Evolutionary conservation across 805 yeast genomes (phyloP), one percentile per base, ranked within the genome.

Genomic region (Myxozyma mucilagina): DNA sequence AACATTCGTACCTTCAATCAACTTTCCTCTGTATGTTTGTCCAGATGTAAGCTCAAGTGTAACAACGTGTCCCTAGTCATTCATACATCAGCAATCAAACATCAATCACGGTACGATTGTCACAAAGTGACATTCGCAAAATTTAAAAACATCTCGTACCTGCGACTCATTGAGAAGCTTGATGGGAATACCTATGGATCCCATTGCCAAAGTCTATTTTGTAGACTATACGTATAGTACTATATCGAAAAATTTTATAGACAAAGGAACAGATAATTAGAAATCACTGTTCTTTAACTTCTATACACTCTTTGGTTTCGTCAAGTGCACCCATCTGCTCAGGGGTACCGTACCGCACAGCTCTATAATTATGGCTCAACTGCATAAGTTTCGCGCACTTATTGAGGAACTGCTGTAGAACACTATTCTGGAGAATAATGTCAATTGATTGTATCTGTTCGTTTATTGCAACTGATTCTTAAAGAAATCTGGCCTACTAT

Each of bases 151-250:
- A 24, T 24, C 29, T 24, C 79, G 52, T 68, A 78, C 81, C 69
- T 84, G 88, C 8, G 97, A 89, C 75, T 92, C 99, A 71, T 84
- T 88, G 53, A 93, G 79, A 31, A 93, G 85, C 74, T 90, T 87
- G 18, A 91, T 85, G 1, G 98, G 98, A 38, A 90, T 84, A 42
- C 91, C 88, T 62, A 87, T 80, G n/a, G 76, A 60, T 45, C 84
- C 82, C 88, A 85, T 84, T n/a, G 38, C 44, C 39, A 4, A 16
- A 20, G 36, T 10, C 20, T 7, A n/a, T 11, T 10, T 20, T 16
- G n/a, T 39, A 11, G 39, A 4, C 18, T 13, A 8, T 18, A 18
- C 29, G 34, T 44, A 32, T 20, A 4, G 31, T 14, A 44, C 13
- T 44, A 44, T 4, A 14, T 42, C 7, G 20, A 8, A 20, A 9